Evolutionary conservation across 176 grass and related monocot species (phyloP).

Genomic region (Canna indica): DNA sequence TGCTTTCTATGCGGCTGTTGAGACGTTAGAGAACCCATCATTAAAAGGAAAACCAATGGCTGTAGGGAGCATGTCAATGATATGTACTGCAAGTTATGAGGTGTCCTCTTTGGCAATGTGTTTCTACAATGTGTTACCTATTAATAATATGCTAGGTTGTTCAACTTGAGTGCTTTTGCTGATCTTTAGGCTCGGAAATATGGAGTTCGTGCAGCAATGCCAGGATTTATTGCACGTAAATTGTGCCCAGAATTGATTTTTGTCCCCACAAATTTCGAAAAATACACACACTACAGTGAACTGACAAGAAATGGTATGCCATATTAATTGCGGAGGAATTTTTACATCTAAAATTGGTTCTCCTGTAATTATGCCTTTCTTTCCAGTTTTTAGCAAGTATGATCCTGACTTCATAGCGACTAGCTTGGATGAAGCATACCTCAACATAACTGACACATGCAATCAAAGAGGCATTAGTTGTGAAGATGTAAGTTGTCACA

Average conservation of each 20-base stretch:
- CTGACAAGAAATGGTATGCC: constrained; percentile 67
- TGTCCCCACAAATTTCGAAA: constrained; percentile 76
- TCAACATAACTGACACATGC: constrained; percentile 64
- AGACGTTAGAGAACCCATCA: constrained; percentile 77
- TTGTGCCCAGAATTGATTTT: constrained; percentile 88
- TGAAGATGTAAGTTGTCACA: constrained; percentile 49
- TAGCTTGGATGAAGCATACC: constrained; percentile 90
- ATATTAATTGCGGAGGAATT: constrained; percentile 20
- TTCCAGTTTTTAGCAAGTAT: constrained; percentile 66
- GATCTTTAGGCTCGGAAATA: constrained; percentile 73
- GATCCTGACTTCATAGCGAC: constrained; percentile 72
- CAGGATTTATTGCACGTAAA: constrained; percentile 95
- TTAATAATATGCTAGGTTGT: not conserved
- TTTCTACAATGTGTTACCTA: not conserved
- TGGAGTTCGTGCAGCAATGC: constrained; percentile 96
- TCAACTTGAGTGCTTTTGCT: constrained; percentile 8
- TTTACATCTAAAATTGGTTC: not conserved
- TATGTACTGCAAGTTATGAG: constrained; percentile 97
- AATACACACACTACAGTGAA: constrained; percentile 83
- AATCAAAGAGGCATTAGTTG: constrained; percentile 47
- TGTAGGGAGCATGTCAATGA: constrained; percentile 91
- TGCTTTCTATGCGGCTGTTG: constrained; percentile 88
- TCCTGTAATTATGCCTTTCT: not conserved
- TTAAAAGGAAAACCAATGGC: constrained; percentile 86
- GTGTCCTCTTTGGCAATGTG: constrained; percentile 23